Conservation (phyloP, 495 filamentous ascomycete species). For the Rhypophila decipiens region DNA sequence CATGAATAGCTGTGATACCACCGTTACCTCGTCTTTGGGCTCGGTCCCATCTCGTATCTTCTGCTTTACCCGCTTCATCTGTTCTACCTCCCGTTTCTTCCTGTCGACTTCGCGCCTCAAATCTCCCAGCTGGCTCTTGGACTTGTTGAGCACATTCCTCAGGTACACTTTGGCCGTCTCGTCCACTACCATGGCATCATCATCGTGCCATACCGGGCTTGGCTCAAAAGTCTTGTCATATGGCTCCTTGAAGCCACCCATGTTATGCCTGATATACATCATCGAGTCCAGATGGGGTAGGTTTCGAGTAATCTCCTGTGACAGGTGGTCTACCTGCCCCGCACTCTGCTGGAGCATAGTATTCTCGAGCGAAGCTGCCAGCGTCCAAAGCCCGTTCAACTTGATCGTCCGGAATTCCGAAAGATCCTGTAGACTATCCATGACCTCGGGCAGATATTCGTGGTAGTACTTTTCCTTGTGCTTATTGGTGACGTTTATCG, state of each 20-base stretch:
- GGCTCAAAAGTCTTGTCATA: constrained; percentile 81
- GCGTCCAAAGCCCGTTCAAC: constrained; percentile 79
- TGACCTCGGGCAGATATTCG: constrained; percentile 88
- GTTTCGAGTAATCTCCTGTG: constrained; percentile 81
- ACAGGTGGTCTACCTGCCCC: constrained; percentile 61
- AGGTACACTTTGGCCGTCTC: constrained; percentile 83
- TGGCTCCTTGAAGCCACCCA: constrained; percentile 73
- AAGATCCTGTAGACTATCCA: constrained; percentile 87
- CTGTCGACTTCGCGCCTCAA: constrained; percentile 75
- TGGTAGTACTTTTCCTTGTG: constrained; percentile 95
- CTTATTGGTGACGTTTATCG: constrained; percentile 92
- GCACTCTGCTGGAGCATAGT: constrained; percentile 63
- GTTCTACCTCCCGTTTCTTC: constrained; percentile 77
- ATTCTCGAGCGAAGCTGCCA: constrained; percentile 72
- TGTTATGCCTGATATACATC: constrained; percentile 96
- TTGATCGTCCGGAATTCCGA: constrained; percentile 79
- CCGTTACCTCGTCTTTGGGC: constrained; percentile 73
- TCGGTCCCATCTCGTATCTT: constrained; percentile 74
- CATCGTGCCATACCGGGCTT: constrained; percentile 96
- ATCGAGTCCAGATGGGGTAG: constrained; percentile 83
- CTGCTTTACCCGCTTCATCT: constrained; percentile 61
- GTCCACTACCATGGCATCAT: constrained; percentile 73
- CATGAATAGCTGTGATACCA: constrained; percentile 68
- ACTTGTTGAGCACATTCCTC: constrained; percentile 85
- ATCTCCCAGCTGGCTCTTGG: constrained; percentile 72